phyloP scores from a whole-genome alignment of 164 flowering plant genomes.

The Nelumbo lutea region DNA sequence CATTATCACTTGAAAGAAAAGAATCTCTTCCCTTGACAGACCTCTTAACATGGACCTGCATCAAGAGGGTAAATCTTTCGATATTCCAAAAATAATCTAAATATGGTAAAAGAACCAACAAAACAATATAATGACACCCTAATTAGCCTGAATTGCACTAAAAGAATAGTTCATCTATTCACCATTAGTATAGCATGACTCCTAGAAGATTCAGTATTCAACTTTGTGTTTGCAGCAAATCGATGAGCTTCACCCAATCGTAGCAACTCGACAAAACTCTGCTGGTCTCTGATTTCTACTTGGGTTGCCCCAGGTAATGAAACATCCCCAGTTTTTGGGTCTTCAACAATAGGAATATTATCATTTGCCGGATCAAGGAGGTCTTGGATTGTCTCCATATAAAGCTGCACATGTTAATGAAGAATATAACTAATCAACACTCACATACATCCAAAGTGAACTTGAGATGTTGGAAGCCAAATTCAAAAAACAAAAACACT shows the following conservation, averaged over 20 bases:
- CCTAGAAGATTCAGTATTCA: constrained; percentile 95
- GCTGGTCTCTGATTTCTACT: constrained; percentile 80
- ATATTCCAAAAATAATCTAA: background rate
- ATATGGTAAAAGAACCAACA: background rate
- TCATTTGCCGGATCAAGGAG: constrained; percentile 88
- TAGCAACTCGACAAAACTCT: constrained; percentile 73
- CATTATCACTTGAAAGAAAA: constrained; percentile 47
- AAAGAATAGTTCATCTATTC: constrained; percentile 14
- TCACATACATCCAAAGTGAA: background rate
- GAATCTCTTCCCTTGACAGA: constrained; percentile 60
- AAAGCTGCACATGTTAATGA: constrained; percentile 52
- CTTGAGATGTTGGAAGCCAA: background rate
- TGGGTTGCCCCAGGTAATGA: constrained; percentile 82
- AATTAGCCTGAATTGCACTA: background rate
- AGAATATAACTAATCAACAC: background rate
- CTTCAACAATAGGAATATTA: constrained; percentile 84
- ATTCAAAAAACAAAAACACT: background rate
- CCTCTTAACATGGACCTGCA: constrained; percentile 71
- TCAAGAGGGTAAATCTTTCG: constrained; percentile 5
- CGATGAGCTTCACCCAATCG: constrained; percentile 88
- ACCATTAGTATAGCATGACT: constrained; percentile 98
- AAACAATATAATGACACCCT: background rate
- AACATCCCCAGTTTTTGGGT: constrained; percentile 93
- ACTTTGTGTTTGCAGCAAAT: constrained; percentile 89
- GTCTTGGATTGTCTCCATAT: constrained; percentile 98